Percentiles rank a stretch among this genome's conserved stretches.
Evolutionary conservation across 2,329 filamentous ascomycete species (phyloP).

Genomic region (Fusarium tanahbumbuense): DNA sequence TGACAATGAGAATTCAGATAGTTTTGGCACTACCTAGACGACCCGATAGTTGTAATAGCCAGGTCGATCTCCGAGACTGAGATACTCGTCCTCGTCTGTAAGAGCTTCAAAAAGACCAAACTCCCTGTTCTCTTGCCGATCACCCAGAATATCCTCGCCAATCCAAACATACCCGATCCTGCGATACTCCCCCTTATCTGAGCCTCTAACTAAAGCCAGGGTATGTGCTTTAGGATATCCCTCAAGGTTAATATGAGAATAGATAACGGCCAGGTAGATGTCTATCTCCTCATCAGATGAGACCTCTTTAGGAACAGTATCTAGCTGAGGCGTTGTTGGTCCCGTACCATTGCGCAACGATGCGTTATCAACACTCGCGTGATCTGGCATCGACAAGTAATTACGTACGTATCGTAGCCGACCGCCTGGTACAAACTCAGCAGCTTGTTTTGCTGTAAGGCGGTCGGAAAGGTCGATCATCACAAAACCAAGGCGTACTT

Average conservation of each 20-base stretch:
- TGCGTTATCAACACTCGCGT: background rate
- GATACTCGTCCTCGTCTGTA: conserved; percentile 17
- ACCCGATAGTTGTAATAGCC: conserved; percentile 29
- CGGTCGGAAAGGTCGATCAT: conserved; percentile 21
- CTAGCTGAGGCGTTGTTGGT: conserved; percentile 10
- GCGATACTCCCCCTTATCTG: conserved; percentile 28
- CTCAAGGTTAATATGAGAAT: conserved; percentile 6
- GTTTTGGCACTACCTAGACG: conserved; percentile 5
- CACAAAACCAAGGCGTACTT: conserved; percentile 22
- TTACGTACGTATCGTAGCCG: conserved; percentile 25
- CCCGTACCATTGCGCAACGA: background rate
- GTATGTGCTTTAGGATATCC: background rate
- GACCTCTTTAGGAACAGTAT: conserved; percentile 5
- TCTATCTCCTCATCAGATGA: background rate
- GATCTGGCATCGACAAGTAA: background rate
- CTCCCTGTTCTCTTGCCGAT: conserved; percentile 9
- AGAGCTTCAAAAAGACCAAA: conserved; percentile 27
- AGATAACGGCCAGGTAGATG: conserved; percentile 23
- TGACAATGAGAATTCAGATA: background rate
- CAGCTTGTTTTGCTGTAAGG: conserved; percentile 28
- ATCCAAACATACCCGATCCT: conserved; percentile 22
- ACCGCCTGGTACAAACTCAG: conserved; percentile 32
- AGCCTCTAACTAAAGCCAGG: conserved; percentile 20
- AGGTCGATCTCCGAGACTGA: conserved; percentile 4
- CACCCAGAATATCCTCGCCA: conserved; percentile 3